A percentile compares a stretch with the other conserved stretches of the same genome.
Evolutionary conservation across 176 grass and related monocot genomes (phyloP).

Genomic region (Calamus simplicifolius): DNA sequence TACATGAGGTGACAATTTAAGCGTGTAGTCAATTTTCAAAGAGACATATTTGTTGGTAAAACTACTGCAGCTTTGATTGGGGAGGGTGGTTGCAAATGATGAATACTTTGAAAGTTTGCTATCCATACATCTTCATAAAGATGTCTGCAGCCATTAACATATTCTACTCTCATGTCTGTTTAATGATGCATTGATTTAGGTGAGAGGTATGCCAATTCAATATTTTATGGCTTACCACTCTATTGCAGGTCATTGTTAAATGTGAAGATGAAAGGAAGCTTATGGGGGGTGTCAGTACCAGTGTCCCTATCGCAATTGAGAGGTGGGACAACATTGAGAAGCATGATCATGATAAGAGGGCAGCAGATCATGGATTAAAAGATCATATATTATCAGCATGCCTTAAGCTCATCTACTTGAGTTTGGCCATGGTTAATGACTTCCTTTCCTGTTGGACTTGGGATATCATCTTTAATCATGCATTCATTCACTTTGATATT

Average conservation of each 20-base stretch:
- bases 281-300: background rate
- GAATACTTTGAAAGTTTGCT: background rate
- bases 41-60: too few relatives aligned
- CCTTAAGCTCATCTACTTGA: background rate
- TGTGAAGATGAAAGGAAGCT: background rate
- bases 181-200: background rate
- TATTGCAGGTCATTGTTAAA: background rate
- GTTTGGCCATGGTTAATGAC: background rate
- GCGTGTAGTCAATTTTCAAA: too few relatives aligned
- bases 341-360: background rate
- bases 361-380: background rate
- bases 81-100: too few relatives aligned
- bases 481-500: too few relatives aligned
- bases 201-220: background rate
- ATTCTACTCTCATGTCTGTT: background rate
- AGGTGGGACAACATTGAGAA: background rate
- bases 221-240: too few relatives aligned
- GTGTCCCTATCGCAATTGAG: too few relatives aligned
- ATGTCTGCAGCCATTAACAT: background rate
- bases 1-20: too few relatives aligned
- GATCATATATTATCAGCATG: background rate
- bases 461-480: background rate
- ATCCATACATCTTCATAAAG: background rate
- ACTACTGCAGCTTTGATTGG: too few relatives aligned
- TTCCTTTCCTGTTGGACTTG: background rate